Percentiles rank a stretch among this genome's conserved stretches.
Conservation (phyloP, 176 grass and related monocot species). For the Cocos nucifera region DNA sequence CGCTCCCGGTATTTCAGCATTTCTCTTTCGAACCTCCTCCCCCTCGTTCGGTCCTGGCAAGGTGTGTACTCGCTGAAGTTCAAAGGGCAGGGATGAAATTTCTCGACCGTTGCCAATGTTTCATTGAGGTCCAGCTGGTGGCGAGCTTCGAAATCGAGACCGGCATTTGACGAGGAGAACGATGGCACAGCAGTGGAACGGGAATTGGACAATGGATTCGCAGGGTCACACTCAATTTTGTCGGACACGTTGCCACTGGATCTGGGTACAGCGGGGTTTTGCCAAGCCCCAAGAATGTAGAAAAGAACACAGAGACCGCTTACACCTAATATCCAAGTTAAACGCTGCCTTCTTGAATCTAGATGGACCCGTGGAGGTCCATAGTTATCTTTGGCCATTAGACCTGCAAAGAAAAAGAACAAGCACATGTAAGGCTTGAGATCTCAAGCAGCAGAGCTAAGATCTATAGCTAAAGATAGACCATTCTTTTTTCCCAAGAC, state of each 20-base stretch:
- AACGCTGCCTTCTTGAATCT: slow-evolving; percentile 67
- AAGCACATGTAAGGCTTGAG: not conserved
- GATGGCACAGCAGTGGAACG: not conserved
- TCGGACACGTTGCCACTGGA: not conserved
- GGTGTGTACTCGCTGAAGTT: slow-evolving; percentile 14
- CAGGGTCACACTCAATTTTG: not conserved
- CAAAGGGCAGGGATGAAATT: not conserved
- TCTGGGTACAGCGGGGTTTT: slow-evolving; percentile 50
- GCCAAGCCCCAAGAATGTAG: slow-evolving; percentile 80
- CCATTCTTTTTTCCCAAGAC: too few relatives aligned
- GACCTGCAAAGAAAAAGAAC: slow-evolving; percentile 27
- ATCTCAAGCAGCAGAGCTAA: too few relatives aligned
- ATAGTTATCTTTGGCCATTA: slow-evolving; percentile 71
- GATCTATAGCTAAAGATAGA: too few relatives aligned
- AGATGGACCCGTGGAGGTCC: slow-evolving; percentile 62
- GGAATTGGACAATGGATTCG: not conserved
- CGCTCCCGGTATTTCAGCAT: slow-evolving; percentile 12
- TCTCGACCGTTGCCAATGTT: not conserved
- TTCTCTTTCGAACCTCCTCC: not conserved
- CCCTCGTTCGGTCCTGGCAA: slow-evolving; percentile 1
- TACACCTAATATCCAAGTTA: slow-evolving; percentile 56
- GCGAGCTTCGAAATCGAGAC: slow-evolving; percentile 9
- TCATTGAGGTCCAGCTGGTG: not conserved
- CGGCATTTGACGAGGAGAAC: not conserved
- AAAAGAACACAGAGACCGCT: slow-evolving; percentile 67